Evolutionary conservation across 2,329 filamentous ascomycete genomes (phyloP).

Genomic region (Cordyceps javanica): DNA sequence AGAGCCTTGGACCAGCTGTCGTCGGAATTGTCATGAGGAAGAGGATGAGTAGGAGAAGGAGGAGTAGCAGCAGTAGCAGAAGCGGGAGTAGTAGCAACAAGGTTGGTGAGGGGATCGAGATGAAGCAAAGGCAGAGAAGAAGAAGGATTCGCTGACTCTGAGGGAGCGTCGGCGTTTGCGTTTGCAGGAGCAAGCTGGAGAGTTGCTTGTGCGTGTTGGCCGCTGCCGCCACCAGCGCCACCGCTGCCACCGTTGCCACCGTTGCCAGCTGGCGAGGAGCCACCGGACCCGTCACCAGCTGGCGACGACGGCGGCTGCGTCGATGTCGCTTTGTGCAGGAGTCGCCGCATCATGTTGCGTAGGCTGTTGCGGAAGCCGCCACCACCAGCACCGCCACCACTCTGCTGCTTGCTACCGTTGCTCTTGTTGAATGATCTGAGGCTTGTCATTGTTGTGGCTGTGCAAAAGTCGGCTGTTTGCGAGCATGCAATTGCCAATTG

Average conservation of each 20-base stretch:
- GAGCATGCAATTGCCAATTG: too few relatives aligned
- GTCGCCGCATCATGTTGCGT: constrained; percentile 23
- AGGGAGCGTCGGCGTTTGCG: not conserved
- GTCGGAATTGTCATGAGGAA: not conserved
- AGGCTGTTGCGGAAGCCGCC: constrained; percentile 24
- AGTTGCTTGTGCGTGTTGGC: not conserved
- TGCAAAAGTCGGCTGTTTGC: not conserved
- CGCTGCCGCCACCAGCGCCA: too few relatives aligned
- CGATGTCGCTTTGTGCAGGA: constrained; percentile 21
- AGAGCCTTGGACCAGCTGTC: constrained; percentile 6
- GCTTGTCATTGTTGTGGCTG: constrained; percentile 19
- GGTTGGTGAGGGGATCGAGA: not conserved
- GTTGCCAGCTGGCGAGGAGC: constrained; percentile 10
- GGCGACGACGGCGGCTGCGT: too few relatives aligned
- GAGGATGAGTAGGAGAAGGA: too few relatives aligned
- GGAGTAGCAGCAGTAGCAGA: not conserved
- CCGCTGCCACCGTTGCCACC: too few relatives aligned
- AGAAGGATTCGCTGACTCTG: too few relatives aligned
- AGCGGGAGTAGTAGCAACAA: not conserved
- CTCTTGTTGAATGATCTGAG: constrained; percentile 25
- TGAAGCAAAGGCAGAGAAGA: not conserved
- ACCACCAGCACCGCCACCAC: too few relatives aligned
- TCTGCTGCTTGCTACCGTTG: too few relatives aligned
- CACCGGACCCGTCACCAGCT: constrained; percentile 1
- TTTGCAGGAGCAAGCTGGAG: not conserved